These are phyloP conservation scores for Coffea eugenioides DNA, from an alignment of 257 asterid genomes.

Conservation along the genomic window DNA sequence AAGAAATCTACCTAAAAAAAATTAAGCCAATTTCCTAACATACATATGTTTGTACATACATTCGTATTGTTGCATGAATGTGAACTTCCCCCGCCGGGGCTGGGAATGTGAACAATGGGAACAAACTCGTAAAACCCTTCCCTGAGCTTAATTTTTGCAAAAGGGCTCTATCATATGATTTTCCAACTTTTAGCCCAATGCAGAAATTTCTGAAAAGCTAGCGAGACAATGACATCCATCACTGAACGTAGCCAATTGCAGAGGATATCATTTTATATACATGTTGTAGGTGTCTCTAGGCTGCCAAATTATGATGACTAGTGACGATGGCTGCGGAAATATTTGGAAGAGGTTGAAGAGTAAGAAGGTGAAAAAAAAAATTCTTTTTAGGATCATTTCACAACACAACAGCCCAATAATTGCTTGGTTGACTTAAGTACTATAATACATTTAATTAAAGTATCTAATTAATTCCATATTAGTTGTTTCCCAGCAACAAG, in stretches of 20 bases:
- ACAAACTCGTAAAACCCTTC: not conserved
- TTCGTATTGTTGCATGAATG: slow-evolving; percentile 20
- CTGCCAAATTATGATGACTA: not conserved
- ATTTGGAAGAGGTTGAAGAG: not conserved
- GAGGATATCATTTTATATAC: slow-evolving; percentile 5
- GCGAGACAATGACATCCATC: slow-evolving; percentile 6
- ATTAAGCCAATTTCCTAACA: too few relatives aligned
- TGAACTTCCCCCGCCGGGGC: too few relatives aligned
- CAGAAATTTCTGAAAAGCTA: not conserved
- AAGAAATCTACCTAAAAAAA: too few relatives aligned
- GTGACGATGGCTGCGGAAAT: not conserved
- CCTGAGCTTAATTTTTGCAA: slow-evolving; percentile 1
- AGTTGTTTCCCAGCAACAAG: not conserved
- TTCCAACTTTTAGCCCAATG: not conserved
- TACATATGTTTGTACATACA: too few relatives aligned
- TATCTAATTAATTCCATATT: not conserved
- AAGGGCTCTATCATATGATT: not conserved
- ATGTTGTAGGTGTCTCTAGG: not conserved
- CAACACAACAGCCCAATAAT: not conserved
- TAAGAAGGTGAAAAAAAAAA: not conserved
- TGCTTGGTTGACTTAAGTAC: slow-evolving; percentile 6
- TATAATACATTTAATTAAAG: not conserved
- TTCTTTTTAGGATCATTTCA: not conserved
- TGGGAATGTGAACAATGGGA: too few relatives aligned
- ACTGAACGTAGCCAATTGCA: not conserved